Evolutionary conservation across 768 basidiomycete genomes (phyloP).

Genomic region (Harrya chromipes): DNA sequence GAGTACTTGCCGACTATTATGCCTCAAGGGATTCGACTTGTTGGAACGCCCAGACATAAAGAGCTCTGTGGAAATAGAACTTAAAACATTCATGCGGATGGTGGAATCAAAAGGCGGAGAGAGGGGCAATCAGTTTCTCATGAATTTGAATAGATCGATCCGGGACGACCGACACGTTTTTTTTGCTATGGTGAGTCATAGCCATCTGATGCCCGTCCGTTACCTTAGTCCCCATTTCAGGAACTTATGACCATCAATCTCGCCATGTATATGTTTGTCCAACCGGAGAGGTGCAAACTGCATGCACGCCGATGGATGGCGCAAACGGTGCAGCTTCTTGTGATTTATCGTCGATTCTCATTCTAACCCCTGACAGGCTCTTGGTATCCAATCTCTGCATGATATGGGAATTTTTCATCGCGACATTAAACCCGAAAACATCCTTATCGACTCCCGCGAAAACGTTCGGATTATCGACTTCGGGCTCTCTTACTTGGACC

Average conservation of each 20-base stretch:
- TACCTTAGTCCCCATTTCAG: conserved; percentile 20
- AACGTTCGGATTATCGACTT: conserved; percentile 44
- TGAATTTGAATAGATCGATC: conserved; percentile 37
- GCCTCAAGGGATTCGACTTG: conserved; percentile 35
- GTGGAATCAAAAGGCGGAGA: conserved; percentile 16
- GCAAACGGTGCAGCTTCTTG: conserved; percentile 33
- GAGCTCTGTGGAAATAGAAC: conserved; percentile 30
- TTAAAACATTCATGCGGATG: conserved; percentile 36
- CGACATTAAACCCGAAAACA: conserved; percentile 68
- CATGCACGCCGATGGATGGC: conserved; percentile 39
- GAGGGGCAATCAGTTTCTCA: conserved; percentile 35
- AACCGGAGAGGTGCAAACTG: conserved; percentile 20
- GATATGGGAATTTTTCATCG: conserved; percentile 62
- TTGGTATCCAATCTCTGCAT: conserved; percentile 47
- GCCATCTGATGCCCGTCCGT: neutral
- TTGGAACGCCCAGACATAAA: conserved; percentile 7
- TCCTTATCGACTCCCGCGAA: conserved; percentile 47
- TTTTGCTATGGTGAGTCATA: conserved; percentile 40
- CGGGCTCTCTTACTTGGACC: conserved; percentile 32
- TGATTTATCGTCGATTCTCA: neutral
- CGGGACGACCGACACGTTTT: conserved; percentile 28
- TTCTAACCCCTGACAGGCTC: conserved; percentile 28
- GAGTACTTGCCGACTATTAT: conserved; percentile 33
- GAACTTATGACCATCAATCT: conserved; percentile 41
- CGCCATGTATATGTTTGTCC: conserved; percentile 23